Conservation (phyloP, 257 asterid genomes). For the Cinchona pubescens region DNA sequence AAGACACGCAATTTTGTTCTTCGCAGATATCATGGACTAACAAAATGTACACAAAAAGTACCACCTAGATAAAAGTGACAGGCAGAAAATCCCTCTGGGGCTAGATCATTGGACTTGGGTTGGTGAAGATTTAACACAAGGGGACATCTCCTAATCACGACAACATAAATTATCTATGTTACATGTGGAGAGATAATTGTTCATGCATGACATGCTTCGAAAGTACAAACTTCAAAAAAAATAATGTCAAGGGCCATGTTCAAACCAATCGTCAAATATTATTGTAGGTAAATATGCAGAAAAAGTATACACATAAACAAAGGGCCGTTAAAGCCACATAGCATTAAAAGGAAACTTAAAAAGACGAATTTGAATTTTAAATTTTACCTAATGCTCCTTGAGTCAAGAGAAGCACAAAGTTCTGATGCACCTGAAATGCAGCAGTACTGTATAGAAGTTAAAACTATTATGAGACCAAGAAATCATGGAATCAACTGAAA, state of each 20-base stretch:
- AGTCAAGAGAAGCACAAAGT: slow-evolving; percentile 75
- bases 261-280: not conserved
- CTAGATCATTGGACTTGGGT: not conserved
- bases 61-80: not conserved
- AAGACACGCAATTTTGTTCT: not conserved
- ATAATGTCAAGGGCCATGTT: not conserved
- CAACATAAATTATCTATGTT: not conserved
- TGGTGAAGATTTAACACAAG: not conserved
- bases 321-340: not conserved
- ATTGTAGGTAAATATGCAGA: no score
- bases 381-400: slow-evolving; percentile 65
- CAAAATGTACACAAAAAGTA: not conserved
- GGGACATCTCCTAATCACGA: not conserved
- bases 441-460: slow-evolving; percentile 22
- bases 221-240: not conserved
- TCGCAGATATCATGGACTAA: not conserved
- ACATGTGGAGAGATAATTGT: not conserved
- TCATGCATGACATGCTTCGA: no score
- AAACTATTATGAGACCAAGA: not conserved
- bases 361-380: not conserved
- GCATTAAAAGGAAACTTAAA: not conserved
- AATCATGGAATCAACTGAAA: not conserved
- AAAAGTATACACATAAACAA: not conserved
- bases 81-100: not conserved
- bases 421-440: slow-evolving; percentile 78